Base-by-base conservation (phyloP, 768 basidiomycete species). In the Phanerochaete carnosa region DNA sequence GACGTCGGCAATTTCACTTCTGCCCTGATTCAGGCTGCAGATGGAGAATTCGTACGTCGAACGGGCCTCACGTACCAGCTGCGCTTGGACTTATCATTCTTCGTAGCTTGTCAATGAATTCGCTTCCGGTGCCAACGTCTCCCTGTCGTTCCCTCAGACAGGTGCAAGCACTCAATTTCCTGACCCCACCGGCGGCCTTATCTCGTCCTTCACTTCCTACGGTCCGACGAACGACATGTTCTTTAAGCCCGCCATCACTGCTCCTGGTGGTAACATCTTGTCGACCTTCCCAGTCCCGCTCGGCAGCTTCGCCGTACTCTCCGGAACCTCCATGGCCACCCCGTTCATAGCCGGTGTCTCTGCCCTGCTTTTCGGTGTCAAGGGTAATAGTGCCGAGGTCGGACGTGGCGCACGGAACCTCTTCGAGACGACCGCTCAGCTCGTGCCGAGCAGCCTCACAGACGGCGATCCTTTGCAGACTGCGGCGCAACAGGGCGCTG, bases 141-240 rank as follows among this genome's bases (percentile, higher is more conserved):
- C 75, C 3, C 58, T 84, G 43, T 73, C 79, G 1, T 83, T 83
- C 76, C 81, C 80, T 45, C 80, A 82, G 70, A 66, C 69, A 28
- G 80, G 80, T 22, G 77, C 68, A 0, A 65, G 72, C 5, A 73
- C 74, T 55, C 68, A 80, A 28, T 76, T 81, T 69, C 79, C 80
- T 19, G 80, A 83, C 62, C 74, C 79, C 12, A 69, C 73, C 3
- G 86, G 84, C 19, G 86, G 86, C 13, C 75, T 85, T 45, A 79
- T 85, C 22, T 85, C 83, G 1, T 67, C 71, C 22, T 85, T 84
- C 69, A 79, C 81, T 32, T 77, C 79, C 45, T 83, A 81, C 60
- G 86, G 87, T 0, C 86, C 86, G 1, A 78, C 83, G 1, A 80
- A 85, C 67, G 85, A 88, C 65, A 75, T 84, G 62, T 79, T 73